Evolutionary conservation across 2,329 filamentous ascomycete genomes (phyloP).

Genomic region (Colletotrichum falcatum): DNA sequence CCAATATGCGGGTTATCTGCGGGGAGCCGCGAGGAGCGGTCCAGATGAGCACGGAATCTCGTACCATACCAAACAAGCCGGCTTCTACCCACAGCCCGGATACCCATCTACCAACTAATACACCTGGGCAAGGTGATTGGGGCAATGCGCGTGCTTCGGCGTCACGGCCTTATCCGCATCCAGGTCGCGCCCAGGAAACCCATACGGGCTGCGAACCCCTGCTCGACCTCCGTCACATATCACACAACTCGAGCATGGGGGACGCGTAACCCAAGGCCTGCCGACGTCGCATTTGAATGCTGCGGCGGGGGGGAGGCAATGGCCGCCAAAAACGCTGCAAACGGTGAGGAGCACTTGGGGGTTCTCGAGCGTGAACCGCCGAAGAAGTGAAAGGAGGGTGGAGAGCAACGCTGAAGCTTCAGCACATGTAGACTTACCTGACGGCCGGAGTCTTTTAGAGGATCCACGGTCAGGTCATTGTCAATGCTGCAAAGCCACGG

Average conservation of each 20-base stretch:
- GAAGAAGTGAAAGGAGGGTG: background rate
- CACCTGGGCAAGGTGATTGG: too few relatives aligned
- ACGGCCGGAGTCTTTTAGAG: background rate
- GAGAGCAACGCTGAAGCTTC: background rate
- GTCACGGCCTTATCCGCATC: background rate
- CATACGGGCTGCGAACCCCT: background rate
- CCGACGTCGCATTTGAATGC: background rate
- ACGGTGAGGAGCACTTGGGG: background rate
- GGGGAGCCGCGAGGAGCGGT: constrained; percentile 3
- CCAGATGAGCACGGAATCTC: background rate
- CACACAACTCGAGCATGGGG: too few relatives aligned
- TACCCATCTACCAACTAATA: background rate
- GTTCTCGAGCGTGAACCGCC: too few relatives aligned
- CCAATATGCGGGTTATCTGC: background rate
- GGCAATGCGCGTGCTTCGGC: background rate
- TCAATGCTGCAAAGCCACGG: too few relatives aligned
- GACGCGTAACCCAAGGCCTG: background rate
- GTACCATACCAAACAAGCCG: too few relatives aligned
- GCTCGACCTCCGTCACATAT: background rate
- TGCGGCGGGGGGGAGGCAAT: background rate
- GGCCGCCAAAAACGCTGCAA: too few relatives aligned
- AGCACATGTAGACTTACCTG: too few relatives aligned
- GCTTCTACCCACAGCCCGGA: too few relatives aligned
- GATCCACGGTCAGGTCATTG: background rate
- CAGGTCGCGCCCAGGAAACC: background rate